Base-by-base conservation (phyloP, 2,329 filamentous ascomycete genomes). In the Diaporthe aspalathi region DNA sequence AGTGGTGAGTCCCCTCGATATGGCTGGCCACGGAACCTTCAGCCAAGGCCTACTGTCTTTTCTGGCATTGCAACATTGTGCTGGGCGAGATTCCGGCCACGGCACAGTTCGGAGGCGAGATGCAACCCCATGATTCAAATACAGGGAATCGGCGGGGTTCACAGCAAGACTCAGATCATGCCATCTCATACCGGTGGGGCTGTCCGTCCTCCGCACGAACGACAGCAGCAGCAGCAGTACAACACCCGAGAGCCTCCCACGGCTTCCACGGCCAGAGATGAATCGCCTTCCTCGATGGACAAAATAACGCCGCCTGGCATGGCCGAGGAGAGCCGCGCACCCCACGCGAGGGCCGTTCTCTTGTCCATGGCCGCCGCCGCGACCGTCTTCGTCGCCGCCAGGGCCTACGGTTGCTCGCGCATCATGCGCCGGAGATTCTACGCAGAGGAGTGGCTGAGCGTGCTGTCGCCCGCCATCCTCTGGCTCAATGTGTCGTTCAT, bases 361-460 rank as follows among this genome's bases (percentile, higher is more conserved):
- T 27, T 63, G 40, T 63, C 57, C 27, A 24, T 63, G 57, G 57
- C 57, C 1, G 12, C 57, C 20, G 40, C 20, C 9, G 43, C 57
- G 3, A 63, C 57, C 43, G 20, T 63, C 27, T 63, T 63, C 24
- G 57, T 63, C 27, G 57, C 57, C 40, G 57, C 57, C 24, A 63
- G 57, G 43, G 57, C 20, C 57, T 63, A 63, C 43, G 57, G 57
- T 20, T 63, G 57, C 43, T 47, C 57, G 27, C 29, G 27, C 40
- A 32, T 63, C 2, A 47, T 63, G 57, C 57, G 57, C 11, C 47
- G 57, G 57, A 63, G 40, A 43, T 40, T 49, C 43, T 63, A 63
- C 6, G 57, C 43, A 17, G 57, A 63, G 57, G 57, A 47, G 57
- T 63, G 57, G 57, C 57, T 63, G 57, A 47, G 57, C 27, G 40